These are phyloP conservation scores for Penicillium paxilli DNA, from an alignment of 495 filamentous ascomycete genomes.

Conservation along the genomic window DNA sequence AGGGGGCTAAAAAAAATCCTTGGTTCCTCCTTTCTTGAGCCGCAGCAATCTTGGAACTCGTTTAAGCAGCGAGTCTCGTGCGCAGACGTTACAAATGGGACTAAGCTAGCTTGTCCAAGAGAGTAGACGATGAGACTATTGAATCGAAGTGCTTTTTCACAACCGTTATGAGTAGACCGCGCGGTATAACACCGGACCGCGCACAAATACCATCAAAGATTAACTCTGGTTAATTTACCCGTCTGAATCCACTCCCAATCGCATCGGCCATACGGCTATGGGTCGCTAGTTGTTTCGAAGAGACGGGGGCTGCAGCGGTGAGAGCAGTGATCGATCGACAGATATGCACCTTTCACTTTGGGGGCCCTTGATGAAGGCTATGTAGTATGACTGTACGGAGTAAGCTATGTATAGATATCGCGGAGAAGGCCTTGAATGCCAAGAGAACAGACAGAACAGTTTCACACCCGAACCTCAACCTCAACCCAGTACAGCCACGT, in stretches of 20 bases:
- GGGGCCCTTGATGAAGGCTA: neutral
- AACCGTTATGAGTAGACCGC: neutral
- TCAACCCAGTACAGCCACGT: constrained; percentile 3
- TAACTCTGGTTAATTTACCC: neutral
- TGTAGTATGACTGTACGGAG: neutral
- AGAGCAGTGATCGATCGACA: neutral
- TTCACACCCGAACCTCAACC: neutral
- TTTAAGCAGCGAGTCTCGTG: constrained; percentile 10
- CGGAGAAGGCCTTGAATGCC: neutral
- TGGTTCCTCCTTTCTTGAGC: neutral
- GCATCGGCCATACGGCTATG: neutral
- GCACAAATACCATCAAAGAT: neutral
- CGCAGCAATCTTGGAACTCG: neutral
- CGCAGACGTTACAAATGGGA: neutral
- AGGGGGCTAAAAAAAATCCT: neutral
- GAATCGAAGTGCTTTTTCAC: too few relatives aligned
- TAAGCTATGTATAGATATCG: neutral
- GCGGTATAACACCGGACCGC: neutral
- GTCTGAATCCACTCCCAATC: neutral
- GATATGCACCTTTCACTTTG: neutral
- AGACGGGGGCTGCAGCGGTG: neutral
- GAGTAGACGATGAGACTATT: too few relatives aligned
- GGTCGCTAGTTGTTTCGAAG: neutral
- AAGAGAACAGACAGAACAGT: neutral
- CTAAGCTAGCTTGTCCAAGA: too few relatives aligned